Evolutionary conservation across 1,284 basidiomycete genomes (phyloP).

Genomic region (Tetrapyrgos nigripes): DNA sequence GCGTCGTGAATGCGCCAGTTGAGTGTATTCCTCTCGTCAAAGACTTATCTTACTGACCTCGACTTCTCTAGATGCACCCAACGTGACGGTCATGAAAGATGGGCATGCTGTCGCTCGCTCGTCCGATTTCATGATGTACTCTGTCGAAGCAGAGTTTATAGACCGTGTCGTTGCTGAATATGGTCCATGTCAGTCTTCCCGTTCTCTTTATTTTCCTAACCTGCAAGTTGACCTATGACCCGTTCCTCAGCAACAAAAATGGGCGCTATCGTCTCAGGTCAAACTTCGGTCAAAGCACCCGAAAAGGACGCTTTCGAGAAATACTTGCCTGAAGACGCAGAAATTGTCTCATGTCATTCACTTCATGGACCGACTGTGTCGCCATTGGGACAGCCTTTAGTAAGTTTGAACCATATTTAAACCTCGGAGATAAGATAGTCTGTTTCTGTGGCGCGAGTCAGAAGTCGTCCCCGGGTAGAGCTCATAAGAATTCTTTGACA

Average conservation of each 20-base stretch:
- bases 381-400: slow-evolving; percentile 91
- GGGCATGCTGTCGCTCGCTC: slow-evolving; percentile 87
- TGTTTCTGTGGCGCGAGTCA: neutral
- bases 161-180: slow-evolving; percentile 85
- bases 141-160: slow-evolving; percentile 94
- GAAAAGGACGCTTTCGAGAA: slow-evolving; percentile 92
- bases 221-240: neutral
- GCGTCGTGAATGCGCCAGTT: slow-evolving; percentile 68
- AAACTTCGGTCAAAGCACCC: slow-evolving; percentile 97
- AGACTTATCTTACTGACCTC: neutral
- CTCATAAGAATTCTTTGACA: no score
- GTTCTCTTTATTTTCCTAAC: neutral
- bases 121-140: slow-evolving; percentile 91
- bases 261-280: slow-evolving; percentile 91
- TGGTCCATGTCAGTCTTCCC: slow-evolving; percentile 79
- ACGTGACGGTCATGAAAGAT: slow-evolving; percentile 73
- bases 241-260: slow-evolving; percentile 81
- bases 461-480: neutral
- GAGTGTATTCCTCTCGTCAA: slow-evolving; percentile 21
- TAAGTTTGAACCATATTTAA: slow-evolving; percentile 41
- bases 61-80: slow-evolving; percentile 47
- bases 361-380: slow-evolving; percentile 94
- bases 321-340: slow-evolving; percentile 85
- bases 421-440: no score
- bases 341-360: slow-evolving; percentile 94